Conservation (phyloP, 441 rosid species). For the Adansonia gregorii region DNA sequence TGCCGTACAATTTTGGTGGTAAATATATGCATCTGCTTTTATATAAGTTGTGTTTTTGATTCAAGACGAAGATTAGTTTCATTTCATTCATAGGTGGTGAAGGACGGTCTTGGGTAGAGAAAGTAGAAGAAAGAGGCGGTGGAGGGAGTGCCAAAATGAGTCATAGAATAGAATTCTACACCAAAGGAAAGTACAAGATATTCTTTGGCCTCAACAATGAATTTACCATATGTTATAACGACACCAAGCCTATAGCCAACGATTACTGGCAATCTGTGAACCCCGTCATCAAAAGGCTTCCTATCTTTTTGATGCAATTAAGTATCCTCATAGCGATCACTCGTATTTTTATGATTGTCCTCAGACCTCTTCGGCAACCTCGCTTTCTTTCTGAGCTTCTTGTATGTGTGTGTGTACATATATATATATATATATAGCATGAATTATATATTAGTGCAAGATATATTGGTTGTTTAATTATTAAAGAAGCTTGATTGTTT, state of each 20-base stretch:
- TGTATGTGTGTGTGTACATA: conserved; percentile 19
- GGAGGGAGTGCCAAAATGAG: not conserved
- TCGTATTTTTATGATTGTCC: conserved; percentile 32
- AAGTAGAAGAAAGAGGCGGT: not conserved
- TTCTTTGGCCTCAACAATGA: not conserved
- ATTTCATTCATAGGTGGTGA: not conserved
- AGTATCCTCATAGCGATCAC: conserved; percentile 31
- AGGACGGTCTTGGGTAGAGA: not conserved
- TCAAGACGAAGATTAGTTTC: not conserved
- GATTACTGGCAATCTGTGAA: conserved; percentile 37
- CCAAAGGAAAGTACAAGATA: not conserved
- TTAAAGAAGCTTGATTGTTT: too few relatives aligned
- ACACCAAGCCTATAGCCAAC: not conserved
- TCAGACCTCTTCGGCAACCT: conserved; percentile 44
- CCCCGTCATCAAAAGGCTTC: conserved; percentile 35
- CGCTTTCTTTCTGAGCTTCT: conserved; percentile 40
- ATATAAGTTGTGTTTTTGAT: not conserved
- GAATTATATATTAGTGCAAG: not conserved
- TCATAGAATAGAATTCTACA: not conserved
- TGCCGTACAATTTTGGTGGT: not conserved
- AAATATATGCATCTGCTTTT: too few relatives aligned
- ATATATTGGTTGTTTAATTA: not conserved
- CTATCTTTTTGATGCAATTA: conserved; percentile 40
- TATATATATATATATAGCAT: not conserved
- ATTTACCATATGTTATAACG: conserved; percentile 14